These are phyloP conservation scores for Pseudocercospora cruenta DNA, from an alignment of 2,329 filamentous ascomycete genomes.

Conservation along the genomic window DNA sequence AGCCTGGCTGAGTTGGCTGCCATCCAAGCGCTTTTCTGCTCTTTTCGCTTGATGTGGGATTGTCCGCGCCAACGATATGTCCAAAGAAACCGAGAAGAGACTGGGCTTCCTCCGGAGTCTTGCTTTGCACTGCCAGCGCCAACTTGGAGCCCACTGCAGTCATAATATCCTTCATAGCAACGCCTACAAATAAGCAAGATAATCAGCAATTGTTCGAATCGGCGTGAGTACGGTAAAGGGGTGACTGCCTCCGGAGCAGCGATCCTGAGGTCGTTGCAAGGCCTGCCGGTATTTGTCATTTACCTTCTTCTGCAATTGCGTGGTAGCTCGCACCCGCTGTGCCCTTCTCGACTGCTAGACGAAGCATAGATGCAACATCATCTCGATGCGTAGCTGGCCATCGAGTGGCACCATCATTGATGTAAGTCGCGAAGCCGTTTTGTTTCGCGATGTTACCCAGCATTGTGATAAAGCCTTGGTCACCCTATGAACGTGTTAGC, in stretches of 20 bases:
- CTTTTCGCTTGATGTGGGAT: slow-evolving; percentile 43
- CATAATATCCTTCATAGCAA: slow-evolving; percentile 21
- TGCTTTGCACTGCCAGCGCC: slow-evolving; percentile 18
- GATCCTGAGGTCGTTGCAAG: not conserved
- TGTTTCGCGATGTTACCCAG: slow-evolving; percentile 39
- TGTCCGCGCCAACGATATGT: slow-evolving; percentile 41
- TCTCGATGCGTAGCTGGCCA: slow-evolving; percentile 47
- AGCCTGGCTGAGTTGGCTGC: slow-evolving; percentile 39
- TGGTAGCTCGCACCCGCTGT: slow-evolving; percentile 45
- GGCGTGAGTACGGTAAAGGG: not conserved
- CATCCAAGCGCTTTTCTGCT: slow-evolving; percentile 46
- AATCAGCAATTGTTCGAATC: not conserved
- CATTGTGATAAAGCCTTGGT: slow-evolving; percentile 42
- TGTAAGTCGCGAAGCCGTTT: slow-evolving; percentile 36
- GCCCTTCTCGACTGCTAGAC: slow-evolving; percentile 44
- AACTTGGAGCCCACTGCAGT: slow-evolving; percentile 15
- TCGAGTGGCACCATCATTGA: slow-evolving; percentile 38
- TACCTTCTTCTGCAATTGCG: slow-evolving; percentile 35
- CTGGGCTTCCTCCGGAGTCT: slow-evolving; percentile 35
- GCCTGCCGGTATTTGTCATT: not conserved
- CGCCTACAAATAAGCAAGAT: not conserved
- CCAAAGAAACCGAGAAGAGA: slow-evolving; percentile 41
- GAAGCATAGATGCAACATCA: slow-evolving; percentile 48
- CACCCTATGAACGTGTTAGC: slow-evolving; percentile 31
- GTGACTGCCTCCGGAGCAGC: not conserved